Conservation (phyloP, 73 alveolate species). For the Tetrahymena malaccensis region DNA sequence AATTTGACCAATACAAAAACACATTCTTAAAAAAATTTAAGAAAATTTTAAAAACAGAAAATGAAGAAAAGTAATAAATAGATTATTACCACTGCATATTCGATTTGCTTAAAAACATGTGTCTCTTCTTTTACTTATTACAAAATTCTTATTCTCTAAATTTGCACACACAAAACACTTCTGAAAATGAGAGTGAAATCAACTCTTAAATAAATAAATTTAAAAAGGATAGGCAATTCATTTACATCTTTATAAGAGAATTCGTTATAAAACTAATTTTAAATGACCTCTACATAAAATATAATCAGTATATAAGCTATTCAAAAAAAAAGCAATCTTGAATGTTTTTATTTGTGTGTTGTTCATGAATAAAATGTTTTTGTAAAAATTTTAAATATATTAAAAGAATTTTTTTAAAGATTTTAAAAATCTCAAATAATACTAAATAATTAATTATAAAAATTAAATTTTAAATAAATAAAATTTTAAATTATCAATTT, state of each 20-base stretch:
- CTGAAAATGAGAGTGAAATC: not conserved
- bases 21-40: not conserved
- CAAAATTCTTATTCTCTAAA: not conserved
- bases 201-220: not conserved
- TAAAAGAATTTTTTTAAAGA: too few species aligned
- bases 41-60: not conserved
- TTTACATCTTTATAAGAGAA: not conserved
- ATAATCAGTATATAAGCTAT: not conserved
- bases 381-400: too few species aligned
- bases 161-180: not conserved
- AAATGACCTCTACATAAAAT: not conserved
- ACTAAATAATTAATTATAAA: too few species aligned
- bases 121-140: not conserved
- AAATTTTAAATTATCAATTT: too few species aligned
- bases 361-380: too few species aligned
- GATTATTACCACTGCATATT: not conserved
- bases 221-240: not conserved
- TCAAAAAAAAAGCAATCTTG: not conserved
- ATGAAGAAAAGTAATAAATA: not conserved
- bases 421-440: too few species aligned
- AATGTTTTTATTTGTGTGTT: not conserved
- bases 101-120: not conserved
- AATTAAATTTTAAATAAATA: too few species aligned
- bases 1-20: not conserved
- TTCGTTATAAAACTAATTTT: not conserved